Base-by-base conservation (phyloP, 345 rosid species). In the Gossypium stocksii region DNA sequence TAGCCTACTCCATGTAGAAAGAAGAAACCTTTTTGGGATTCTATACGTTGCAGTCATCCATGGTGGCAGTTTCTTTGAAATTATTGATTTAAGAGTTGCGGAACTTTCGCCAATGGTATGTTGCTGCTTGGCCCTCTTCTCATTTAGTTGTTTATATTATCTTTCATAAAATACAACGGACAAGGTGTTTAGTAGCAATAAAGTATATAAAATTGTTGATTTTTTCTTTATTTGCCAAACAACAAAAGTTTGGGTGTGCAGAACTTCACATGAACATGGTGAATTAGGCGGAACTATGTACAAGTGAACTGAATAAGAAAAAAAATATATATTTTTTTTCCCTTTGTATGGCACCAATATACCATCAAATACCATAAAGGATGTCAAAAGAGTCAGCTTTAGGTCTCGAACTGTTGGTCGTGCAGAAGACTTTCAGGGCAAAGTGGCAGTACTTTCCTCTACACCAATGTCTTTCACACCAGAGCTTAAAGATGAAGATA, bases 401-500 rank as follows among this genome's bases (percentile, higher is more conserved):
- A 49, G 49, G 66, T 22, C 44, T 43, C 41, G 16, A 11, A 61
- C 38, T 13, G 25, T 76, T 2, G 79, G 80, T 22, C 67, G 70
- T 19, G 78, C 61, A 63, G 85, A 76, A 49, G 85, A 73, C 43
- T 77, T 77, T 54, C 45, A 64, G 48, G 84, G 59, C 20, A 16
- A 62, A 44, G 77, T 75, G 56, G 83, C 60, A 49, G 77, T 60
- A 43, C 79, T 83, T 74, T 82, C 93, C 69, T 84, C 83, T 75
- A 34, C 41, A 34, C 41, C 41, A 34, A 5, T 34, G 41, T 5
- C 41, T 34, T 84, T 80, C 67, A 82, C 86, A 48, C 80, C 83
- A 17, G 83, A 76, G 56, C 76, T 80, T 70, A 85, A 66, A 3
- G 87, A 71, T 41, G 91, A 78, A 12, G 88, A 76, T 63, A 86